phyloP scores from a whole-genome alignment of 495 filamentous ascomycete species.

The Penicillium ucsense region DNA sequence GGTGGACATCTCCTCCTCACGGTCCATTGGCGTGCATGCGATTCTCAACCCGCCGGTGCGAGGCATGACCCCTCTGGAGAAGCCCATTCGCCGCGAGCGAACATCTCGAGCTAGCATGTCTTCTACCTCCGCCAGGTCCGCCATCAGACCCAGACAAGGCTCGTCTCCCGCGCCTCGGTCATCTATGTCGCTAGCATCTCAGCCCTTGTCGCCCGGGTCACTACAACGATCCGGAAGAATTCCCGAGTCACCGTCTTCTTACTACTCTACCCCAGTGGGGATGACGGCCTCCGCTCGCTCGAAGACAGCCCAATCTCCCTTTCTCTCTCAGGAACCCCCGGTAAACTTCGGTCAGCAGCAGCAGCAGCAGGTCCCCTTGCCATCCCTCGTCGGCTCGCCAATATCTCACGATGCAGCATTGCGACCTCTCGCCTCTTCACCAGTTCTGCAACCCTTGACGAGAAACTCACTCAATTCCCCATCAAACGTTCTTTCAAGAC shows the following conservation, averaged over 20 bases:
- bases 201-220: constrained; percentile 30
- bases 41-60: constrained; percentile 39
- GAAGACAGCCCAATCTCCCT: constrained; percentile 38
- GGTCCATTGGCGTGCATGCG: constrained; percentile 42
- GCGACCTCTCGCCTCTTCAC: constrained; percentile 17
- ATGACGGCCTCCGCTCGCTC: constrained; percentile 32
- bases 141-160: constrained; percentile 19
- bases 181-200: constrained; percentile 23
- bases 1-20: constrained; percentile 24
- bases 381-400: constrained; percentile 17
- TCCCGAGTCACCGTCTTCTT: constrained; percentile 51
- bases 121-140: constrained; percentile 11
- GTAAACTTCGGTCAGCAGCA: constrained; percentile 13
- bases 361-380: not conserved
- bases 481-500: constrained; percentile 31
- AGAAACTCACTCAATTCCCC: constrained; percentile 30
- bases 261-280: constrained; percentile 23
- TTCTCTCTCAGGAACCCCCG: constrained; percentile 28
- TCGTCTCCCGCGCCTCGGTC: constrained; percentile 26
- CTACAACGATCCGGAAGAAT: constrained; percentile 48
- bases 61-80: constrained; percentile 14
- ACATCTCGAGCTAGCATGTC: constrained; percentile 11
- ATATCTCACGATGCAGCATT: constrained; percentile 19
- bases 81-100: constrained; percentile 16
- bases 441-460: constrained; percentile 22